These are phyloP conservation scores for Hemileccinum rubropunctum DNA, from an alignment of 768 basidiomycete species.

Conservation along the genomic window DNA sequence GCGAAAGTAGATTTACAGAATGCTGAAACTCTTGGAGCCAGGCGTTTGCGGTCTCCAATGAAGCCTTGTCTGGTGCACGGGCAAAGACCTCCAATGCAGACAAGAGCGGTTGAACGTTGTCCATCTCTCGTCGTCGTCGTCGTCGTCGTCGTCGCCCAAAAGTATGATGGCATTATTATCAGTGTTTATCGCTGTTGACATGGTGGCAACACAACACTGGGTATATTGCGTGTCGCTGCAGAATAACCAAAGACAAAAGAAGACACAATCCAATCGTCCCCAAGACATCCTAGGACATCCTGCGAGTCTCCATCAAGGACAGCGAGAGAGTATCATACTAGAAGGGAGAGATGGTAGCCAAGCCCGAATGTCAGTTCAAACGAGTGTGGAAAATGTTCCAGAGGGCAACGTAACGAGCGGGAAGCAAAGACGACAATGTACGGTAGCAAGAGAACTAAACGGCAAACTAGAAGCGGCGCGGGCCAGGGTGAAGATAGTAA, in stretches of 20 bases:
- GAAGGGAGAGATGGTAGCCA: constrained; percentile 43
- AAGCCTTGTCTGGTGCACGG: constrained; percentile 76
- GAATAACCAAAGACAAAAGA: constrained; percentile 3
- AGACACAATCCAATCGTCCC: constrained; percentile 25
- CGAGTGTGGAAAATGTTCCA: constrained; percentile 55
- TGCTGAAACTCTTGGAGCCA: constrained; percentile 99
- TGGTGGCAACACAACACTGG: constrained; percentile 33
- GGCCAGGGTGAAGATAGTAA: constrained; percentile 24
- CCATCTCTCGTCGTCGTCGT: constrained; percentile 41
- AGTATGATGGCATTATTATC: constrained; percentile 16
- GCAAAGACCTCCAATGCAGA: constrained; percentile 79
- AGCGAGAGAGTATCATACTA: constrained; percentile 46
- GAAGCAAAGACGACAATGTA: constrained; percentile 39
- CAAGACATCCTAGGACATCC: constrained; percentile 20
- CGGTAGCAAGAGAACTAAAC: constrained; percentile 39
- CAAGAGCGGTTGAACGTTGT: constrained; percentile 67
- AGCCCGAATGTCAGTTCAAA: constrained; percentile 56
- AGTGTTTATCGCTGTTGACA: constrained; percentile 32
- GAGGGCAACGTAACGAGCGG: constrained; percentile 27
- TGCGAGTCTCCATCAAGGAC: constrained; percentile 35
- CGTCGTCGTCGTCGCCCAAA: constrained; percentile 7
- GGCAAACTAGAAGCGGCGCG: constrained; percentile 38
- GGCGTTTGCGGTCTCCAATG: constrained; percentile 83
- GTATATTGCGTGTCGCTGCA: constrained; percentile 30
- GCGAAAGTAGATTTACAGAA: constrained; percentile 88